Percentiles rank a stretch among this genome's conserved stretches.
These are phyloP conservation scores for Astrothelium subdiscretum DNA, from an alignment of 495 filamentous ascomycete genomes.

Conservation along the genomic window DNA sequence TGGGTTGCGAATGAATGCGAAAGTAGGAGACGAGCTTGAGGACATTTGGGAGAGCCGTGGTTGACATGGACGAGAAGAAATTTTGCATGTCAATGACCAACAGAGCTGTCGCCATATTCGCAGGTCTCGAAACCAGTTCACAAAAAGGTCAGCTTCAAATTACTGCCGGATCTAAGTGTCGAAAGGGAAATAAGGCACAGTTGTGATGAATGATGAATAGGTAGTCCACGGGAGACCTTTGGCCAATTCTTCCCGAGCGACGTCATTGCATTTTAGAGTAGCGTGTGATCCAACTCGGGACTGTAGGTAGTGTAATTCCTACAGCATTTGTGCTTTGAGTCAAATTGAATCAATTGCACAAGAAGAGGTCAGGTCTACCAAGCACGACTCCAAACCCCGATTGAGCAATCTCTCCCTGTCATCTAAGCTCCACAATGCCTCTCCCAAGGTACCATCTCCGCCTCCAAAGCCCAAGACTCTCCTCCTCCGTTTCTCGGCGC, in stretches of 20 bases:
- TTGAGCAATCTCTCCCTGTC: neutral
- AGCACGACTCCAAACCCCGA: neutral
- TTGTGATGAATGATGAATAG: no score
- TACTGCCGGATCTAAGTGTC: neutral
- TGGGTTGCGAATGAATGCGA: slow-evolving; percentile 16
- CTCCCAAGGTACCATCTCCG: neutral
- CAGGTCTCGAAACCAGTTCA: no score
- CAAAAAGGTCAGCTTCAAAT: no score
- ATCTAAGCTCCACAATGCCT: neutral
- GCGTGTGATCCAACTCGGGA: no score
- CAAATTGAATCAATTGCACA: no score
- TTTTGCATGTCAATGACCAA: slow-evolving; percentile 24
- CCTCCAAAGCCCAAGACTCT: neutral
- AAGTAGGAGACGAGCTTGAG: slow-evolving; percentile 24
- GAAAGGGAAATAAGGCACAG: no score
- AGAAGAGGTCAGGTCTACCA: no score
- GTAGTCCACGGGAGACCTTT: no score
- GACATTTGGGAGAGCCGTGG: slow-evolving; percentile 25
- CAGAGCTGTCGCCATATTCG: slow-evolving; percentile 25
- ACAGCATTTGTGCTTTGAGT: no score
- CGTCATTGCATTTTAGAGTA: no score
- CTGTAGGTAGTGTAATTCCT: no score
- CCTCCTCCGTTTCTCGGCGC: neutral
- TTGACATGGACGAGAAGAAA: slow-evolving; percentile 20
- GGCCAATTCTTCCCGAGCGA: no score